These are phyloP conservation scores for Penicillium sp. DNA, from an alignment of 2,329 filamentous ascomycete species.

Conservation along the genomic window DNA sequence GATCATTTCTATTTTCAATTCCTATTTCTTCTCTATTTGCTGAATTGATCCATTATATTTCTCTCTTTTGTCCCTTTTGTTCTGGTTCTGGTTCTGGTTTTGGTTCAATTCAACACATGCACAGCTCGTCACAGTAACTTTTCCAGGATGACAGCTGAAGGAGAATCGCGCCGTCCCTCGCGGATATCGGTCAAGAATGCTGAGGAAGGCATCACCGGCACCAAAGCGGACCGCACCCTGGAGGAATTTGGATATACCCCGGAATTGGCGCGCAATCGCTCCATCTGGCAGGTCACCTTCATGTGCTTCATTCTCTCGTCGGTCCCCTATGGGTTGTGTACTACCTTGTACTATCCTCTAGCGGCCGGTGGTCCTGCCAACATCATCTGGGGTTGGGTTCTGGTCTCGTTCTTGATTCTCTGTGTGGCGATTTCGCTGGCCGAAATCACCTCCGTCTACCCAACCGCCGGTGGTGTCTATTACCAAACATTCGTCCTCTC, in stretches of 20 bases:
- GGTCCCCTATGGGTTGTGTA: constrained; percentile 66
- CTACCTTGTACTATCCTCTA: constrained; percentile 66
- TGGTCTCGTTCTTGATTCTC: constrained; percentile 61
- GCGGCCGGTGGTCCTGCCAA: constrained; percentile 68
- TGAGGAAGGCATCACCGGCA: constrained; percentile 12
- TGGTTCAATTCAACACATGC: constrained; percentile 45
- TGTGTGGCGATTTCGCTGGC: constrained; percentile 65
- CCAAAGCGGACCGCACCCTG: constrained; percentile 21
- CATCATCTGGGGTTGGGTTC: constrained; percentile 67
- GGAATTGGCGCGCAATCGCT: constrained; percentile 62
- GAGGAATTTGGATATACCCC: constrained; percentile 61
- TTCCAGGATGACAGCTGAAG: constrained; percentile 40
- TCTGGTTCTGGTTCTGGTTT: constrained; percentile 49
- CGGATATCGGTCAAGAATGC: constrained; percentile 12
- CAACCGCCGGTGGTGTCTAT: constrained; percentile 67
- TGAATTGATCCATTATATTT: neutral
- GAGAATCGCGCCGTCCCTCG: constrained; percentile 13
- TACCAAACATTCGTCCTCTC: constrained; percentile 68
- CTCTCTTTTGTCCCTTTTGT: neutral
- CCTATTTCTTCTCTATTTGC: neutral
- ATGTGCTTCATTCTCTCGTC: constrained; percentile 67
- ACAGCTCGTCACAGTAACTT: constrained; percentile 47
- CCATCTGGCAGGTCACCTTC: constrained; percentile 32
- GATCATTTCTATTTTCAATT: neutral
- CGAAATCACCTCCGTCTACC: constrained; percentile 67